Conservation (phyloP, 2,329 filamentous ascomycete species). For the Pestalotiopsis sp. region DNA sequence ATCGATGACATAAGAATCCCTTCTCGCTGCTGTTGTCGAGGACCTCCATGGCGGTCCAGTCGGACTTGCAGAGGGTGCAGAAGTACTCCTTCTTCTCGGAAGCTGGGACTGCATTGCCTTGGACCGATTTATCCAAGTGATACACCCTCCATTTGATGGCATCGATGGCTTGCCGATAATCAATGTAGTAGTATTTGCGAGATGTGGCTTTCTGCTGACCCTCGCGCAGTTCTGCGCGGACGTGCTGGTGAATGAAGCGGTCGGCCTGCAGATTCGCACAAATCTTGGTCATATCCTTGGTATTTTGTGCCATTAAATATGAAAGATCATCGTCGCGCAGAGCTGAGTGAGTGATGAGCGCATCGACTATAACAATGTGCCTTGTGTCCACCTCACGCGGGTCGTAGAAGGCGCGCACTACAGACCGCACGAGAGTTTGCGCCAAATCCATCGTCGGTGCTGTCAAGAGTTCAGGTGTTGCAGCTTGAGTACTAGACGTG, state of each 20-base stretch:
- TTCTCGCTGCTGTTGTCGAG: conserved; percentile 69
- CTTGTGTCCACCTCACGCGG: conserved; percentile 63
- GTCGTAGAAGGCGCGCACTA: conserved; percentile 77
- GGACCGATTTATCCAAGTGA: conserved; percentile 83
- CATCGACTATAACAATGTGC: conserved; percentile 76
- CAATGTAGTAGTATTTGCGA: conserved; percentile 95
- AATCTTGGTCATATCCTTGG: conserved; percentile 87
- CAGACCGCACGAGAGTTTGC: conserved; percentile 82
- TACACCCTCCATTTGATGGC: conserved; percentile 94
- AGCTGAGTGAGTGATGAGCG: conserved; percentile 71
- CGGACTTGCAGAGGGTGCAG: conserved; percentile 76
- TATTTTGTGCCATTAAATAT: conserved; percentile 83
- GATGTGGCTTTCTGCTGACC: conserved; percentile 80
- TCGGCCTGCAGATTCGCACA: conserved; percentile 84
- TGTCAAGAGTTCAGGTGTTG: not conserved
- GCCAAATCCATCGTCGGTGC: conserved; percentile 48
- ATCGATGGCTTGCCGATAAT: conserved; percentile 91
- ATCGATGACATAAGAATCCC: conserved; percentile 84
- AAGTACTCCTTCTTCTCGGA: conserved; percentile 90
- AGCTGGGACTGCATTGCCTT: conserved; percentile 76
- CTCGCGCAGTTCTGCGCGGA: conserved; percentile 75
- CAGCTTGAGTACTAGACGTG: not conserved
- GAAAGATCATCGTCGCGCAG: conserved; percentile 87
- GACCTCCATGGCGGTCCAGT: conserved; percentile 90
- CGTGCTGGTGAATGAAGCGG: conserved; percentile 71